Conservation (phyloP, 1,284 basidiomycete species). For the Butyriboletus appendiculatus region DNA sequence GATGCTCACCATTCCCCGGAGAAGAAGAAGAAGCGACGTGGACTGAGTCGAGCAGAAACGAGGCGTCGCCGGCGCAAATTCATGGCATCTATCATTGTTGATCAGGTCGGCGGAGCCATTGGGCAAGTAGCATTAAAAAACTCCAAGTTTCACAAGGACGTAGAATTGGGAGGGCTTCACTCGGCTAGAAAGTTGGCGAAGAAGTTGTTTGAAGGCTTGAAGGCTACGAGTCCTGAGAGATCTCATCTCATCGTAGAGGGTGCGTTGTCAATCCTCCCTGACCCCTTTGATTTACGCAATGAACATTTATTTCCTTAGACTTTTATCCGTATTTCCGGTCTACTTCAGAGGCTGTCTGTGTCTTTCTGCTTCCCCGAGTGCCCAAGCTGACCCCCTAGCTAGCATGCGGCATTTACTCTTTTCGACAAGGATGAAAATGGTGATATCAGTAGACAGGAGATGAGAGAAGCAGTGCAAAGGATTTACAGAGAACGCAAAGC, state of each 20-base stretch:
- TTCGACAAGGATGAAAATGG: slow-evolving; percentile 88
- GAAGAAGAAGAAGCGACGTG: slow-evolving; percentile 19
- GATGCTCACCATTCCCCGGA: slow-evolving; percentile 17
- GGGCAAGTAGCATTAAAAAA: slow-evolving; percentile 72
- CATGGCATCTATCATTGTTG: slow-evolving; percentile 66
- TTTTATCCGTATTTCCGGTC: slow-evolving; percentile 79
- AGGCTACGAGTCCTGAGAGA: slow-evolving; percentile 57
- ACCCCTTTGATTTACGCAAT: not conserved
- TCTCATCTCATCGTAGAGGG: slow-evolving; percentile 68
- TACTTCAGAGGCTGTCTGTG: slow-evolving; percentile 66
- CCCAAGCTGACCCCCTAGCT: slow-evolving; percentile 8
- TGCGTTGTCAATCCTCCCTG: slow-evolving; percentile 26
- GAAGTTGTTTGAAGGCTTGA: slow-evolving; percentile 72
- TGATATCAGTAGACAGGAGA: slow-evolving; percentile 78
- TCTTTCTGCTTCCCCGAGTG: not conserved
- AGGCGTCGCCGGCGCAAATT: slow-evolving; percentile 50
- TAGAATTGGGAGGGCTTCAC: slow-evolving; percentile 56
- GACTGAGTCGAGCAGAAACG: slow-evolving; percentile 34
- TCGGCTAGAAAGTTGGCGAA: slow-evolving; percentile 74
- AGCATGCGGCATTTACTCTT: slow-evolving; percentile 71
- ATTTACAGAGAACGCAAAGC: slow-evolving; percentile 82
- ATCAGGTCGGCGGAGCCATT: slow-evolving; percentile 68
- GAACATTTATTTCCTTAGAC: slow-evolving; percentile 40
- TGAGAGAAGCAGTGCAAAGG: slow-evolving; percentile 82
- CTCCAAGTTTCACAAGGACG: slow-evolving; percentile 58